Percentiles rank a stretch among this genome's conserved stretches.
Conservation (phyloP, 768 basidiomycete species). For the Crepidotus variabilis region DNA sequence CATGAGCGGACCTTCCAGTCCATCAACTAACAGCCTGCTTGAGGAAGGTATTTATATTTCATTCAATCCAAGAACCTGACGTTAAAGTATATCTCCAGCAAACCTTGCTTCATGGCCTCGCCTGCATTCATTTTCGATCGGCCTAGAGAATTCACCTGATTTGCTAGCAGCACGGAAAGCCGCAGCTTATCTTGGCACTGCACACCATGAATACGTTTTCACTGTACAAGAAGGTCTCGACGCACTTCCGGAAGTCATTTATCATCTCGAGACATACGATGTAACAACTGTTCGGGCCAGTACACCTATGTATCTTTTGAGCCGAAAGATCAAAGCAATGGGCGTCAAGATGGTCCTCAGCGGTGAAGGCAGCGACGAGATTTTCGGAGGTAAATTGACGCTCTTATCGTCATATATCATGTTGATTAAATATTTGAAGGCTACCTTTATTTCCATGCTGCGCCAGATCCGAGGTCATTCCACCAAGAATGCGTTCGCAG, state of each 20-base stretch:
- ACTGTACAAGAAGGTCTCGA: slow-evolving; percentile 98
- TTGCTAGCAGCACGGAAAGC: slow-evolving; percentile 91
- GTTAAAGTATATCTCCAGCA: slow-evolving; percentile 31
- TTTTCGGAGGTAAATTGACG: slow-evolving; percentile 72
- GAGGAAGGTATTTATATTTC: slow-evolving; percentile 46
- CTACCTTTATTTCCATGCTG: slow-evolving; percentile 99
- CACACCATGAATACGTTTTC: slow-evolving; percentile 97
- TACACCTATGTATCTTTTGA: slow-evolving; percentile 98
- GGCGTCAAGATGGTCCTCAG: slow-evolving; percentile 99
- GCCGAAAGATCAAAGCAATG: slow-evolving; percentile 98
- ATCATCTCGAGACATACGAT: slow-evolving; percentile 98
- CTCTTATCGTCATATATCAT: neutral
- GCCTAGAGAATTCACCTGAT: slow-evolving; percentile 93
- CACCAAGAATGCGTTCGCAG: slow-evolving; percentile 94
- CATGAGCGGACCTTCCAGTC: slow-evolving; percentile 55
- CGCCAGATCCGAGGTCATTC: slow-evolving; percentile 83
- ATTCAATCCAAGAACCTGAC: neutral
- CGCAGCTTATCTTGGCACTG: slow-evolving; percentile 89
- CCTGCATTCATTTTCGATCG: slow-evolving; percentile 96
- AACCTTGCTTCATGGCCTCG: slow-evolving; percentile 90
- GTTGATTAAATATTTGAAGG: slow-evolving; percentile 40
- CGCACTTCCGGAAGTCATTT: slow-evolving; percentile 95
- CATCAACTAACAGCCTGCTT: slow-evolving; percentile 37
- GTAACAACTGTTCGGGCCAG: slow-evolving; percentile 97
- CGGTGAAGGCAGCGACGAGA: slow-evolving; percentile 97